Evolutionary conservation across 2,329 filamentous ascomycete species (phyloP).

Genomic region (Trichoderma asperellum): DNA sequence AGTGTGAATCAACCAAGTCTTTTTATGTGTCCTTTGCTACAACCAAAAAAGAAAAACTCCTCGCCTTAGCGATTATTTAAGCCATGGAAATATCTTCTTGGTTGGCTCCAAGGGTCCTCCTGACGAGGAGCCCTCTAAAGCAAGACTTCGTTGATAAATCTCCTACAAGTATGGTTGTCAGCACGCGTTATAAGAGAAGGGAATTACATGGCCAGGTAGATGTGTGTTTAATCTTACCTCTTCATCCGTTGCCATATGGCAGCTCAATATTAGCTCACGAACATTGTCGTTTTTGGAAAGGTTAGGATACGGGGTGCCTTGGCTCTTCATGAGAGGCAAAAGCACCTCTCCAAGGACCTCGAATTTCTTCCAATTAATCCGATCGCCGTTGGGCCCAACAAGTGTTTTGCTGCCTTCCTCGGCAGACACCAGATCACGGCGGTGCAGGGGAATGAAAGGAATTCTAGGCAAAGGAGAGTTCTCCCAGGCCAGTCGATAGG

Average conservation of each 20-base stretch:
- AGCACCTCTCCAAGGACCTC: constrained; percentile 93
- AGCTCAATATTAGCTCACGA: constrained; percentile 77
- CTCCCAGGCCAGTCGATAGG: constrained; percentile 96
- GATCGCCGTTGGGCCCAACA: constrained; percentile 69
- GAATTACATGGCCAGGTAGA: background rate
- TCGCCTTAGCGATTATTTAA: constrained; percentile 48
- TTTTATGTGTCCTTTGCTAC: constrained; percentile 27
- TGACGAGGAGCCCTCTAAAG: constrained; percentile 58
- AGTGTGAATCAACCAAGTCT: constrained; percentile 23
- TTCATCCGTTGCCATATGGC: constrained; percentile 80
- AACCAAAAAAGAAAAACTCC: constrained; percentile 35
- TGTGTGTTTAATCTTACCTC: constrained; percentile 64
- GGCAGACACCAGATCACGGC: constrained; percentile 86
- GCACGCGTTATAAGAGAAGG: background rate
- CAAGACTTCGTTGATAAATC: constrained; percentile 65
- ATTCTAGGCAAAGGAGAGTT: constrained; percentile 90
- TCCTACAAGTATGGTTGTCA: constrained; percentile 51
- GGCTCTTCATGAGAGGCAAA: constrained; percentile 87
- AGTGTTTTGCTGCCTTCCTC: constrained; percentile 93
- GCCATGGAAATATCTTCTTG: constrained; percentile 71
- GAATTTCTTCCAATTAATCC: constrained; percentile 98
- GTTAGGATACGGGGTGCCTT: constrained; percentile 79
- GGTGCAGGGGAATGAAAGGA: constrained; percentile 88
- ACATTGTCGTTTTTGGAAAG: constrained; percentile 70
- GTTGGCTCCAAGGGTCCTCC: constrained; percentile 49